Evolutionary conservation across 1,284 basidiomycete species (phyloP), one percentile per base, ranked within the genome.

Genomic region (Trametes versicolor): DNA sequence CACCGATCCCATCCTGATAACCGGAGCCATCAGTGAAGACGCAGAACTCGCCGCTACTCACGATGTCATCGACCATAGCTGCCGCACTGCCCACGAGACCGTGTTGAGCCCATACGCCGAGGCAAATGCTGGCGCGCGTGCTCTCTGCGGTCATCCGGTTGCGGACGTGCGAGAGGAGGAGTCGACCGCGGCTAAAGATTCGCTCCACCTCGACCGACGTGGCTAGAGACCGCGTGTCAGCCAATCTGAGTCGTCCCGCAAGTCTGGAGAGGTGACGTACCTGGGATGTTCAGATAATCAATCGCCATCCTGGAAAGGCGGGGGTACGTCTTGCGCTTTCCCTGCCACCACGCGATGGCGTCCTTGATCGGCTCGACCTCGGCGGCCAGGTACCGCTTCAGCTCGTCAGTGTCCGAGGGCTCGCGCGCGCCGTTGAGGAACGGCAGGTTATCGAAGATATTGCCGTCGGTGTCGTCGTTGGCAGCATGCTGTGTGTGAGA

Each of bases 231-330:
- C n/a, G n/a, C n/a, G n/a, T n/a, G n/a, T n/a, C n/a, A n/a, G n/a
- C n/a, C n/a, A n/a, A n/a, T n/a, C n/a, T n/a, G n/a, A n/a, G n/a
- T n/a, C n/a, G n/a, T n/a, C n/a, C n/a, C n/a, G n/a, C n/a, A n/a
- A 5, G 19, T 5, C 8, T 13, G 47, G 25, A 8, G 7, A 19
- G 47, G 9, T 50, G 55, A 79, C 80, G 7, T 77, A 80, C 76
- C 72, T 68, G 73, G 77, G 23, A 77, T 76, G 0, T 67, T 69
- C 0, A 79, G 68, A 54, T 78, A 80, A 60, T 76, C 68, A 1
- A 71, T 36, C 0, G 75, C 77, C 75, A 79, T 78, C 5, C 60
- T 59, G 8, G 73, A 76, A 1, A 79, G 71, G 5, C 36, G 39
- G 6, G 74, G 76, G 53, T 74, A 79, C 5, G 63, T 60, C 0